A percentile compares a stretch with the other conserved stretches of the same genome.
phyloP scores from a whole-genome alignment of 2,329 filamentous ascomycete species.

The Curvularia spicifera region DNA sequence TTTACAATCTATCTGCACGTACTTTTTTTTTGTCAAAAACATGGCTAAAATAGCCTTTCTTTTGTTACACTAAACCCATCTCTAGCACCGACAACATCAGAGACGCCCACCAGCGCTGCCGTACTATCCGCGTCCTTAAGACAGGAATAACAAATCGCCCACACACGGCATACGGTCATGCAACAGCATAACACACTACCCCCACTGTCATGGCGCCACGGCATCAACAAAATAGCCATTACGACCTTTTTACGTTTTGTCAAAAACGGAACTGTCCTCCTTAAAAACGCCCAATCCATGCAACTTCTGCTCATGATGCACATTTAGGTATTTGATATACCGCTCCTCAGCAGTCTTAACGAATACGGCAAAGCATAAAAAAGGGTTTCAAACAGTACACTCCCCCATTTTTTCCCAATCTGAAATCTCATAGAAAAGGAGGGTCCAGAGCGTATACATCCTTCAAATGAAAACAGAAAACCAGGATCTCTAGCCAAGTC shows the following conservation, averaged over 20 bases:
- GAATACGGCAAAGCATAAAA: constrained; percentile 5
- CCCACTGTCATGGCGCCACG: neutral
- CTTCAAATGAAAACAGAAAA: neutral
- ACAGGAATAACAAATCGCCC: neutral
- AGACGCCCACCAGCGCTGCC: neutral
- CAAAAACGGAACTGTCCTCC: neutral
- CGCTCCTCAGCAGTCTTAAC: constrained; percentile 28
- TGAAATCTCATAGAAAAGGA: constrained; percentile 2
- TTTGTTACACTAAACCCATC: neutral
- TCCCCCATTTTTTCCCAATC: neutral
- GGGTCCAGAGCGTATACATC: neutral
- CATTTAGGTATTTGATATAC: constrained; percentile 27
- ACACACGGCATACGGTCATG: neutral
- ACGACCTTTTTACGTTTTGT: constrained; percentile 7
- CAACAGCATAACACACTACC: neutral
- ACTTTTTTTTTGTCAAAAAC: neutral
- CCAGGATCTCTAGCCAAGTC: neutral
- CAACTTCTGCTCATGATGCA: constrained; percentile 18
- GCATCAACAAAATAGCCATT: neutral
- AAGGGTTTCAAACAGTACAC: neutral
- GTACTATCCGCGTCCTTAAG: neutral
- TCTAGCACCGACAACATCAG: neutral
- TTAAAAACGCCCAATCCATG: constrained; percentile 19
- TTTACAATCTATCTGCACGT: neutral
- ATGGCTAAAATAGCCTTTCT: neutral